Conservation (phyloP, 352 stramenopile species). For the Pythium dissotocum region DNA sequence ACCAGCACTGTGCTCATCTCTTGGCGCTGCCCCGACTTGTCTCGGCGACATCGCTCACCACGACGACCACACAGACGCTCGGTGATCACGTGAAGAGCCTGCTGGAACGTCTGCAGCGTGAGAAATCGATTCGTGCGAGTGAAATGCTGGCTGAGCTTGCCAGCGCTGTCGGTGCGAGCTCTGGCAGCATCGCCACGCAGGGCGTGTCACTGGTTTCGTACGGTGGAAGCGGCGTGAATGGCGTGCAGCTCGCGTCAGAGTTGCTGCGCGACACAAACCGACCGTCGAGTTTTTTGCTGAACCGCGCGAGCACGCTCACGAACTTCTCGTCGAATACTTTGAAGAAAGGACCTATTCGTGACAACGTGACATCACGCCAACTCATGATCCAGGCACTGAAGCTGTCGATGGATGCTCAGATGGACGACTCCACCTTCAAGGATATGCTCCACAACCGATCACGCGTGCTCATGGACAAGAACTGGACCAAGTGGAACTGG, state of each 20-base stretch:
- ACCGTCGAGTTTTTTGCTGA: conserved; percentile 52
- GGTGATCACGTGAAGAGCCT: conserved; percentile 74
- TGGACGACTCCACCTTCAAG: conserved; percentile 89
- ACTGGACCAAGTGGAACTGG: conserved; percentile 92
- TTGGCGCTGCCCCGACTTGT: conserved; percentile 79
- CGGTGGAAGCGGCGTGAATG: conserved; percentile 77
- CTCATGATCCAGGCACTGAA: conserved; percentile 88
- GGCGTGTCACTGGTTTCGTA: conserved; percentile 84
- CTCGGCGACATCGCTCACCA: conserved; percentile 75
- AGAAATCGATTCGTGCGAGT: conserved; percentile 84
- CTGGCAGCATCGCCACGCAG: conserved; percentile 61
- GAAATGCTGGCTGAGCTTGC: conserved; percentile 86
- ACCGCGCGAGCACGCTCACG: conserved; percentile 13
- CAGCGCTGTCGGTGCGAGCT: conserved; percentile 75
- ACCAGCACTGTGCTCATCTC: conserved; percentile 81
- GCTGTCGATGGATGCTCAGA: conserved; percentile 85
- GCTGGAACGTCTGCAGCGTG: conserved; percentile 70
- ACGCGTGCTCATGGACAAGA: conserved; percentile 86
- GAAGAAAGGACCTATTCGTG: conserved; percentile 43
- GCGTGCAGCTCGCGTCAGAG: conserved; percentile 86
- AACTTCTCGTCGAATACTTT: conserved; percentile 32
- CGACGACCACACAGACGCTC: conserved; percentile 66
- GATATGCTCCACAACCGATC: conserved; percentile 88
- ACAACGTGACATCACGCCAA: conserved; percentile 80
- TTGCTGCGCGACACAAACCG: conserved; percentile 87